phyloP scores from a whole-genome alignment of 768 basidiomycete genomes.

The Lactarius deliciosus region DNA sequence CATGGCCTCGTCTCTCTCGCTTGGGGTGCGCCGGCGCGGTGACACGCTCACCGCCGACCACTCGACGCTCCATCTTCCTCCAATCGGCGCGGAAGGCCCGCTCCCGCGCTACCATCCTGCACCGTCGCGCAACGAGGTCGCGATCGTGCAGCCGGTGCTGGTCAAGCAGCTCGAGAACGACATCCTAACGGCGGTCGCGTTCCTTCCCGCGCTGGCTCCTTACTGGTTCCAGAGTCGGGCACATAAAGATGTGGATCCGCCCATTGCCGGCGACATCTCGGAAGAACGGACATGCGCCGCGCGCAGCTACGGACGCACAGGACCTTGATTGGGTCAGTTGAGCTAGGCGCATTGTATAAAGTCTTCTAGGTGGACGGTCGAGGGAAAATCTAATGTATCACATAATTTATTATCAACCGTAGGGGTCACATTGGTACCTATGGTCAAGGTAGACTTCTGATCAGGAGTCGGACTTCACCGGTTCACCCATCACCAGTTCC shows the following conservation, averaged over 20 bases:
- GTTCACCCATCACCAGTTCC: too few species aligned
- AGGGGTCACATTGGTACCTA: neutral
- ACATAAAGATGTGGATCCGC: slow-evolving; percentile 82
- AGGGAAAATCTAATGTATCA: slow-evolving; percentile 16
- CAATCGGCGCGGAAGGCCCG: slow-evolving; percentile 43
- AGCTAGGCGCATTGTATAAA: slow-evolving; percentile 1
- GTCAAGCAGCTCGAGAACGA: slow-evolving; percentile 84
- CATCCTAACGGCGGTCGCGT: slow-evolving; percentile 68
- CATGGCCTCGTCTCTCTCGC: slow-evolving; percentile 74
- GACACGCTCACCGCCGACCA: slow-evolving; percentile 41
- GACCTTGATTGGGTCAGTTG: slow-evolving; percentile 24
- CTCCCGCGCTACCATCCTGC: slow-evolving; percentile 76
- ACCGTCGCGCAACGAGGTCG: slow-evolving; percentile 86
- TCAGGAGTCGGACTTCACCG: neutral
- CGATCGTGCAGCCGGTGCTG: slow-evolving; percentile 86
- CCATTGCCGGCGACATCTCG: slow-evolving; percentile 48
- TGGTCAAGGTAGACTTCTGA: neutral
- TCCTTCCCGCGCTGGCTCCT: slow-evolving; percentile 80
- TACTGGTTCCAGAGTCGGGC: slow-evolving; percentile 74
- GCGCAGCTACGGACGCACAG: slow-evolving; percentile 16
- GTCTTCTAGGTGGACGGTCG: neutral
- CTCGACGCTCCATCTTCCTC: slow-evolving; percentile 57
- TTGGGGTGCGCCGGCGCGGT: slow-evolving; percentile 58
- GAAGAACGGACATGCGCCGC: slow-evolving; percentile 24
- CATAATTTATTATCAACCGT: slow-evolving; percentile 15